A percentile compares a stretch with the other conserved stretches of the same genome.
Evolutionary conservation across 2,329 filamentous ascomycete species (phyloP).

Genomic region (Trichoderma citrinoviride): DNA sequence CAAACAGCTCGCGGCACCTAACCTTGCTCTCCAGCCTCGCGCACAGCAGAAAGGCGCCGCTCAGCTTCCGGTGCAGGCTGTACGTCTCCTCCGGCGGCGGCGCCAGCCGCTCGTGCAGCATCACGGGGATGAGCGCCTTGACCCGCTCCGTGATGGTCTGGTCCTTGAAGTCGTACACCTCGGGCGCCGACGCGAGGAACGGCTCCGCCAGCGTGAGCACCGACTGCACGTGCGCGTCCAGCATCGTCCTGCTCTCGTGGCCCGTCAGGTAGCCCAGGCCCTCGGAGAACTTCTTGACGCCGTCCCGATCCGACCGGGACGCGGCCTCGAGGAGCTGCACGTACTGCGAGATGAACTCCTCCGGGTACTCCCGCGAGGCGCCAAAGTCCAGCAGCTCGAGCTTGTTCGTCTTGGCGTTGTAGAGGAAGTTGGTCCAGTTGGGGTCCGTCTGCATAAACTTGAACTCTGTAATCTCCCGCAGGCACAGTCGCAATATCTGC

Average conservation of each 20-base stretch:
- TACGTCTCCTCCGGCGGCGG: slow-evolving; percentile 98
- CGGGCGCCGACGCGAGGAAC: slow-evolving; percentile 72
- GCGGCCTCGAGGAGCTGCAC: slow-evolving; percentile 78
- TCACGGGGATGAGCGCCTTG: slow-evolving; percentile 81
- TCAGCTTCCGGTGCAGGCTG: slow-evolving; percentile 89
- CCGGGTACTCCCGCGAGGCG: slow-evolving; percentile 81
- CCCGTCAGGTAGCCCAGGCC: slow-evolving; percentile 89
- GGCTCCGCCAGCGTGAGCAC: slow-evolving; percentile 91
- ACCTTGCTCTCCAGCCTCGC: slow-evolving; percentile 82
- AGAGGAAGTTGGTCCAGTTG: slow-evolving; percentile 99
- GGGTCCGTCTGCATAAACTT: slow-evolving; percentile 98
- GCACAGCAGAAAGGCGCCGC: slow-evolving; percentile 90
- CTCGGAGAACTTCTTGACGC: slow-evolving; percentile 66
- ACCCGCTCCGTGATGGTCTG: slow-evolving; percentile 98
- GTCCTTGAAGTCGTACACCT: slow-evolving; percentile 85
- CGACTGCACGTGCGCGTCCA: slow-evolving; percentile 84
- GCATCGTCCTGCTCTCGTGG: slow-evolving; percentile 79
- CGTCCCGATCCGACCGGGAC: slow-evolving; percentile 62
- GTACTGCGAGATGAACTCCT: slow-evolving; percentile 76
- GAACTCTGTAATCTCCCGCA: slow-evolving; percentile 92
- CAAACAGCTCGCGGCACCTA: slow-evolving; percentile 76
- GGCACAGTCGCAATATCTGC: slow-evolving; percentile 84
- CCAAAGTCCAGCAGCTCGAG: slow-evolving; percentile 96
- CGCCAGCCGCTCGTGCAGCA: slow-evolving; percentile 83
- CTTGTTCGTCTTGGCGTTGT: slow-evolving; percentile 67